Conservation (phyloP, 2,329 filamentous ascomycete genomes). For the Aureobasidium leucospermi region DNA sequence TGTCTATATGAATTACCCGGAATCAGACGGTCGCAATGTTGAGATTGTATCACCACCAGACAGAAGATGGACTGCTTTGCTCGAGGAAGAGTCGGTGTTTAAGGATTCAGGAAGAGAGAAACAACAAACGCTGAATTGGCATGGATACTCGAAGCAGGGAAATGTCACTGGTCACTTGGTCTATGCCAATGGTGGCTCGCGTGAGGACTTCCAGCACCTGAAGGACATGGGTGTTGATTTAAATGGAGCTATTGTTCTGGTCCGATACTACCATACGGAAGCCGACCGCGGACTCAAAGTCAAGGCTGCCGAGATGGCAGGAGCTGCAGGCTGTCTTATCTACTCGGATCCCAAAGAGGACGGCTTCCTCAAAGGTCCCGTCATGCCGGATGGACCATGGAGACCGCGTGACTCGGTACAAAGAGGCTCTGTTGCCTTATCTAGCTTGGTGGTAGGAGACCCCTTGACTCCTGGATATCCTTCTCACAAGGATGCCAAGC, state of each 20-base stretch:
- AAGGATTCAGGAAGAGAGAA: constrained; percentile 46
- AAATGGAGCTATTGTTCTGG: constrained; percentile 73
- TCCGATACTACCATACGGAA: constrained; percentile 71
- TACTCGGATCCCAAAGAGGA: constrained; percentile 88
- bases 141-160: constrained; percentile 80
- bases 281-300: constrained; percentile 71
- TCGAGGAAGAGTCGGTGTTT: constrained; percentile 74
- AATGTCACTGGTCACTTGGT: constrained; percentile 80
- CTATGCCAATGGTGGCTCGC: constrained; percentile 86
- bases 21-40: constrained; percentile 65
- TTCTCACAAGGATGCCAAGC: constrained; percentile 55
- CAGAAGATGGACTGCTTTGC: constrained; percentile 64
- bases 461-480: constrained; percentile 86
- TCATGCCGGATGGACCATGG: constrained; percentile 69
- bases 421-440: constrained; percentile 71
- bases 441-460: constrained; percentile 79
- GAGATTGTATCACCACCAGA: constrained; percentile 68
- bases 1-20: constrained; percentile 91
- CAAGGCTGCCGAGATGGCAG: constrained; percentile 79
- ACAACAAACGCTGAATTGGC: constrained; percentile 71
- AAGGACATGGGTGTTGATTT: constrained; percentile 64
- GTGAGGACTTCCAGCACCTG: constrained; percentile 71
- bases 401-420: constrained; percentile 79
- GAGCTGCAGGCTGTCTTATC: constrained; percentile 79
- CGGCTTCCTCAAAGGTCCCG: constrained; percentile 65